Evolutionary conservation across 2,329 filamentous ascomycete species (phyloP).

Genomic region (Ophiostoma tasmaniense): DNA sequence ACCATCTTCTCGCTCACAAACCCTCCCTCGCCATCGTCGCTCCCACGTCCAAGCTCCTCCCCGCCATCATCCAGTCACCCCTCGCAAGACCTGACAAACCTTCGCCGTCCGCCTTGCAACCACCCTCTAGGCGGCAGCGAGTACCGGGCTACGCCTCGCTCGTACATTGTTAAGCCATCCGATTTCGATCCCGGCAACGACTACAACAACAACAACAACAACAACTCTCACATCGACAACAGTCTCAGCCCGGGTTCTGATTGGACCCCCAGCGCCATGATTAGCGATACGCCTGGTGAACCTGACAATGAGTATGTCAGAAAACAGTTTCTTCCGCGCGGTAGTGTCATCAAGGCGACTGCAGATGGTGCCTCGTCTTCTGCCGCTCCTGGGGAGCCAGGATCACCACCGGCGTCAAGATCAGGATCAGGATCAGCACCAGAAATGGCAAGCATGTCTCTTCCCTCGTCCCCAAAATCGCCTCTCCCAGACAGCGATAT

Average conservation of each 20-base stretch:
- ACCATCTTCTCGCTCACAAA: neutral
- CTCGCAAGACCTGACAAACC: neutral
- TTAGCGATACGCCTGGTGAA: slow-evolving; percentile 37
- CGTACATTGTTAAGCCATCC: slow-evolving; percentile 5
- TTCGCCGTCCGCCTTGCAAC: neutral
- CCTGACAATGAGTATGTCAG: slow-evolving; percentile 35
- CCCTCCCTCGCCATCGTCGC: neutral
- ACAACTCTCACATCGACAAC: neutral
- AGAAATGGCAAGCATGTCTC: neutral
- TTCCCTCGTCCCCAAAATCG: slow-evolving; percentile 39
- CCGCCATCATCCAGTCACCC: neutral
- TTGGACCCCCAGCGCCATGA: slow-evolving; percentile 36
- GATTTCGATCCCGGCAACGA: neutral
- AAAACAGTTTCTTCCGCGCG: slow-evolving; percentile 47
- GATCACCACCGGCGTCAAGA: neutral
- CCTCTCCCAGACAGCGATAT: slow-evolving; percentile 58
- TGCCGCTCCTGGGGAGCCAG: neutral
- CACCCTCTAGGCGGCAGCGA: neutral
- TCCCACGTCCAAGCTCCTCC: neutral
- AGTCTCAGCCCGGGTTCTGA: neutral
- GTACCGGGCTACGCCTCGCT: neutral
- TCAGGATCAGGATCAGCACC: neutral
- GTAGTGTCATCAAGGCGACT: slow-evolving; percentile 35
- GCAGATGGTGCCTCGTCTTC: neutral
- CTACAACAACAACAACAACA: neutral